Evolutionary conservation across 257 asterid genomes (phyloP).

Genomic region (Rubia yunnanensis): DNA sequence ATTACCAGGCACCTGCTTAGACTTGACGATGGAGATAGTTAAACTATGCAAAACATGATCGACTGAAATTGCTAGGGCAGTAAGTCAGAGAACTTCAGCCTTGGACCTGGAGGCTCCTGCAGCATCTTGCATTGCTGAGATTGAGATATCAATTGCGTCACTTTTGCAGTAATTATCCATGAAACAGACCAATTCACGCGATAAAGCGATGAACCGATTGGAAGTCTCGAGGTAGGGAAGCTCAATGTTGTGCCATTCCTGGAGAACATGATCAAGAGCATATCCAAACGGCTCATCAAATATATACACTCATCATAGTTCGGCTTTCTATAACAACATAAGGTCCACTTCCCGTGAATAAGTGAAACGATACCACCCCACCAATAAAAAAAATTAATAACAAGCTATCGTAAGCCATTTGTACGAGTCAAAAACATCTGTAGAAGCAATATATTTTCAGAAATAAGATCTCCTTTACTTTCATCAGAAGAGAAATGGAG

Average conservation of each 20-base stretch:
- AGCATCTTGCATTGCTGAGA: slow-evolving; percentile 43
- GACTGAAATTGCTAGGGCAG: slow-evolving; percentile 61
- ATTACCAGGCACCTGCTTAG: slow-evolving; percentile 78
- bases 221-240: slow-evolving; percentile 75
- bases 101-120: slow-evolving; percentile 56
- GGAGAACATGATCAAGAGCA: slow-evolving; percentile 64
- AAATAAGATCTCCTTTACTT: too few species aligned
- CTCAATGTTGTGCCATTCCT: slow-evolving; percentile 70
- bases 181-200: slow-evolving; percentile 71
- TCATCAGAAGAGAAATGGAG: too few species aligned
- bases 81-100: slow-evolving; percentile 62
- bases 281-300: slow-evolving; percentile 76
- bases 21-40: slow-evolving; percentile 50
- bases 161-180: slow-evolving; percentile 82
- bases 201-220: slow-evolving; percentile 69
- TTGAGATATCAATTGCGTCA: slow-evolving; percentile 31
- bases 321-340: too few species aligned
- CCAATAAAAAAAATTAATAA: too few species aligned
- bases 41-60: slow-evolving; percentile 31
- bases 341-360: too few species aligned
- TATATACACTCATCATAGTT: too few species aligned
- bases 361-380: too few species aligned
- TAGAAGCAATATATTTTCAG: too few species aligned
- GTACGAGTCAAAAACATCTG: too few species aligned
- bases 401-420: too few species aligned